phyloP scores from a whole-genome alignment of 352 stramenopile species.

The Lagenidium giganteum region DNA sequence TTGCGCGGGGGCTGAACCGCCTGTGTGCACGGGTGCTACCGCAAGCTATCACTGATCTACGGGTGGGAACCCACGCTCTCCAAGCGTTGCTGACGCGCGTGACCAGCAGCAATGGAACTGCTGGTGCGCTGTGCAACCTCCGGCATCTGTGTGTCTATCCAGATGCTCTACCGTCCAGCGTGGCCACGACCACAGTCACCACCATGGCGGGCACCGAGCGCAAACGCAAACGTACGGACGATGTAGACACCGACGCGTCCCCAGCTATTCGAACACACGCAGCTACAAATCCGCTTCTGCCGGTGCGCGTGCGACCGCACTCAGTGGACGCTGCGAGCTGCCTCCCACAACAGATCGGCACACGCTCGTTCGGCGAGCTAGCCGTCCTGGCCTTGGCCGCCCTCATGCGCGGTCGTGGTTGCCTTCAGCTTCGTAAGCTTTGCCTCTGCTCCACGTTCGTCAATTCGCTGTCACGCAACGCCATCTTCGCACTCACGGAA shows the following conservation, averaged over 20 bases:
- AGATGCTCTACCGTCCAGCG: not conserved
- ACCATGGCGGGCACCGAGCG: no score
- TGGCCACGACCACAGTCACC: no score
- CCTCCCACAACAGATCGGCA: not conserved
- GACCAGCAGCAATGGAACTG: not conserved
- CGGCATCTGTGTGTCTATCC: conserved; percentile 9
- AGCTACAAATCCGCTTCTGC: no score
- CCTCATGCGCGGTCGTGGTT: conserved; percentile 1
- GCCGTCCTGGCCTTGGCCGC: conserved; percentile 10
- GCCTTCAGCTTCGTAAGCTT: conserved; percentile 10
- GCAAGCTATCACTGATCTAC: conserved; percentile 15
- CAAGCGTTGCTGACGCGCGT: conserved; percentile 1
- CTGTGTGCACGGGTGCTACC: conserved; percentile 11
- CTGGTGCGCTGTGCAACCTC: conserved; percentile 13
- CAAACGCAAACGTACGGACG: no score
- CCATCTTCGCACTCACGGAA: conserved; percentile 9
- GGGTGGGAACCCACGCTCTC: conserved; percentile 4
- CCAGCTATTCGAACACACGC: no score
- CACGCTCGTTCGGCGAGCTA: conserved; percentile 8
- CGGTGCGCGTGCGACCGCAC: no score
- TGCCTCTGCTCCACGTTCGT: conserved; percentile 17
- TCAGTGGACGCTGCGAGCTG: not conserved
- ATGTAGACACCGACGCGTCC: no score
- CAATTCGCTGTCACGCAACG: conserved; percentile 17
- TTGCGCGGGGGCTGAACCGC: conserved; percentile 11